These are phyloP conservation scores for Pythium diclinum DNA, from an alignment of 352 stramenopile genomes.

Conservation along the genomic window DNA sequence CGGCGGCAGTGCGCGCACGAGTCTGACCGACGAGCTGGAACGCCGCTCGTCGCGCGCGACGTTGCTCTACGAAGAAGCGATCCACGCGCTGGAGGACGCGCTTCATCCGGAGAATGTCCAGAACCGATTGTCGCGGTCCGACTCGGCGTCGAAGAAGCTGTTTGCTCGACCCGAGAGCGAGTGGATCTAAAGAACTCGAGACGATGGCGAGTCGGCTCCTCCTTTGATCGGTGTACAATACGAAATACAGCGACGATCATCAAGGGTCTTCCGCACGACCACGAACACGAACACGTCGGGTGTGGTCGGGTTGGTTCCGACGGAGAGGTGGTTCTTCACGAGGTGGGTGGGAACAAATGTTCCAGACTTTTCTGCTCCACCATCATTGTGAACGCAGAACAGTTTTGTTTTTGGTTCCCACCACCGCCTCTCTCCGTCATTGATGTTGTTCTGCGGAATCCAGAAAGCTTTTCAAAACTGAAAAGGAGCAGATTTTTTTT, in stretches of 20 bases:
- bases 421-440: not conserved
- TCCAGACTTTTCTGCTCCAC: not conserved
- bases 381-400: constrained; percentile 1
- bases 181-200: constrained; percentile 20
- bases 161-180: constrained; percentile 27
- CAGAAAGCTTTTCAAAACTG: not conserved
- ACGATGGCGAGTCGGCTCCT: not conserved
- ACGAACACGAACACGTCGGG: not conserved
- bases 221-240: not conserved
- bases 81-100: constrained; percentile 24
- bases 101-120: constrained; percentile 17
- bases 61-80: constrained; percentile 28
- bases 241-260: not conserved
- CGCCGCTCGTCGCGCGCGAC: constrained; percentile 22
- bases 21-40: constrained; percentile 18
- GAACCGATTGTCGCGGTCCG: constrained; percentile 12
- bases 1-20: constrained; percentile 1
- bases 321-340: not conserved
- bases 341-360: not conserved
- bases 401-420: constrained; percentile 4
- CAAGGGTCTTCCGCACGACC: not conserved
- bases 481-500: not conserved
- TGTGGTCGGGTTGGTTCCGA: not conserved
- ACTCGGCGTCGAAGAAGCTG: constrained; percentile 19
- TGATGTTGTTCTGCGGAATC: not conserved